Evolutionary conservation across 106 monocot species (phyloP), one percentile per base, ranked within the genome.

Genomic region (Hemerocallis citrina): DNA sequence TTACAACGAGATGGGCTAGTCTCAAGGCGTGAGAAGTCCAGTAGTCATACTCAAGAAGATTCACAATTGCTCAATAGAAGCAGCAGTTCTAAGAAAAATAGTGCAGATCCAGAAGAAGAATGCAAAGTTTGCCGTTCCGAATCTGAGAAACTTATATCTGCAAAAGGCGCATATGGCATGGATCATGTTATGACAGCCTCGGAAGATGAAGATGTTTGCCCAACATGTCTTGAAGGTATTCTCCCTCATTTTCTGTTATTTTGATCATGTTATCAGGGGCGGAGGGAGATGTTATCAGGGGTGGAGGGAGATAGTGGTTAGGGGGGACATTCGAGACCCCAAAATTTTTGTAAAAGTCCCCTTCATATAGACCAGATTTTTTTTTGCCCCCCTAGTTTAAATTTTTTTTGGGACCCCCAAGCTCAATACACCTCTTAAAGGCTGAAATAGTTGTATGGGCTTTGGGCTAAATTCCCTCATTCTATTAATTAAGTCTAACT

Each of bases 161-260:
- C 63, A 30, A 86, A 94, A 71, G 59, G 64, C 9, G 73, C 55
- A 5, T 86, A 61, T 65, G 64, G 63, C 29, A 56, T 70, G 25
- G 77, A 66, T 45, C 86, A 77, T 58, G 51, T 52, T 33, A 25
- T 69, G 9, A 40, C 51, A 44, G 56, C 69, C 52, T 67, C 81
- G 62, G 92, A 93, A 67, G 88, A 93, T 68, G 92, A 93, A 71
- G 92, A 93, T 74, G 81, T 88, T 49, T 93, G 92, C 76, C 92
- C 92, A 12, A 93, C 88, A 21, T 93, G 92, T 59, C 84, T 93
- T 29, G 92, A 93, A 55, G 92, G 92, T 93, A 73, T 36, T 2
- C 2, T 13, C 15, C 8, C 19, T 67, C 43, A 34, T 20, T 32
- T 41, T 32, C 46, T 59, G 24, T 47, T 14, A 14, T 58, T 25